Base-by-base conservation (phyloP, 1,284 basidiomycete genomes). In the Xerocomus tenax region DNA sequence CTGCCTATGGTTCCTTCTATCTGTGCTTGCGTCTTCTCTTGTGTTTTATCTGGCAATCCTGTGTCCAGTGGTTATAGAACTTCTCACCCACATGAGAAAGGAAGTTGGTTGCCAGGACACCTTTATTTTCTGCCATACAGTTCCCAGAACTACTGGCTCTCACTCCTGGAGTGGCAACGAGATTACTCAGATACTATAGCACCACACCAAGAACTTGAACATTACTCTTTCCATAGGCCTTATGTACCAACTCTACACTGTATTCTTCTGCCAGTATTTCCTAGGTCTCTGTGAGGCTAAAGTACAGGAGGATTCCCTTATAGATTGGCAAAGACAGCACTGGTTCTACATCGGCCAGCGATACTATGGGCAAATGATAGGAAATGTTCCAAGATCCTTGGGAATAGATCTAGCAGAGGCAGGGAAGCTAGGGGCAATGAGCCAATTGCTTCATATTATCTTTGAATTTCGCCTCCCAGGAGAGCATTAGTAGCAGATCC, bases 241-340 rank as follows among this genome's bases (percentile, higher is more conserved):
- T 2, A 0, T 53, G 1, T n/a, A 23, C 2, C 52, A 53, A 15
- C 42, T 54, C 2, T 53, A 54, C 5, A 54, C 42, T 0, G 51
- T 42, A 3, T 54, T 53, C 16, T 54, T 54, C 6, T 10, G 32
- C 1, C 42, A 54, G 15, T 54, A 53, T 12, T 53, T 54, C 13
- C 52, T 38, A 1, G 45, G 15, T 12, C 36, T 53, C n/a, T 53
- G 23, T 5, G 18, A 25, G 5, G 0, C 15, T 19, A 35, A 32
- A 16, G 9, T 23, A 0, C 26, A 45, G 12, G 38, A 45, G 7
- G 50, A 54, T 5, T 41, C 45, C 8, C 10, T 53, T 26, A 19
- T 54, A 7, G 51, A 54, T 8, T 7, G 28, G 3, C 51, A 54
- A 16, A 18, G 30, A 0, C 50, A 52, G 3, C 39, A 52, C 2